phyloP scores from a whole-genome alignment of 495 filamentous ascomycete species.

The Penicillium soppii region DNA sequence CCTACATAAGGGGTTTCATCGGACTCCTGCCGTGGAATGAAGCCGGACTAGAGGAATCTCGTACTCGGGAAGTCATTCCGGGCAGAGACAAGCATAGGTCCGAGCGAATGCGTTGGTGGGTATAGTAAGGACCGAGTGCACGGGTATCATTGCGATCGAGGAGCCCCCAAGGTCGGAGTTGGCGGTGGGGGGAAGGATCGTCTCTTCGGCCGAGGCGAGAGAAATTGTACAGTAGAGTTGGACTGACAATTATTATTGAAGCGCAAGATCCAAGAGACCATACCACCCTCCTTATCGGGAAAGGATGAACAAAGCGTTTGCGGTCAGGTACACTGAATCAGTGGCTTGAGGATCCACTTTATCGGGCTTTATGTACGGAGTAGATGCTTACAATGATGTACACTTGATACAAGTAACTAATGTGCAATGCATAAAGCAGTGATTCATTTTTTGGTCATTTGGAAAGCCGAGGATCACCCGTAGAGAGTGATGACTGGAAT shows the following conservation, averaged over 20 bases:
- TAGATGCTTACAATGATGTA: no score
- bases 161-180: not conserved
- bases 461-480: no score
- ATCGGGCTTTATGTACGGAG: no score
- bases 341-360: not conserved
- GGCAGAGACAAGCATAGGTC: conserved; percentile 8
- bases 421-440: no score
- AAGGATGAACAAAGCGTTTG: not conserved
- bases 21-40: conserved; percentile 1
- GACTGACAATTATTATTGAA: not conserved
- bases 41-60: not conserved
- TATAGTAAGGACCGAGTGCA: conserved; percentile 1
- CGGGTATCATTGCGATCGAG: conserved; percentile 2
- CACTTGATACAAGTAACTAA: no score
- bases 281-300: not conserved
- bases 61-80: conserved; percentile 12
- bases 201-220: not conserved
- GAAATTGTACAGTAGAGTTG: not conserved
- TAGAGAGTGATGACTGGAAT: no score
- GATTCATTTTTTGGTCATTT: no score
- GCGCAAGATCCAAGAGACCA: not conserved
- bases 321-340: no score
- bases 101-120: conserved; percentile 3
- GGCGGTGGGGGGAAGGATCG: not conserved
- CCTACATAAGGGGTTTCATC: conserved; percentile 4